A percentile compares a stretch with the other conserved stretches of the same genome.
These are phyloP conservation scores for Capsicum pubescens DNA, from an alignment of 257 asterid genomes.

Conservation along the genomic window DNA sequence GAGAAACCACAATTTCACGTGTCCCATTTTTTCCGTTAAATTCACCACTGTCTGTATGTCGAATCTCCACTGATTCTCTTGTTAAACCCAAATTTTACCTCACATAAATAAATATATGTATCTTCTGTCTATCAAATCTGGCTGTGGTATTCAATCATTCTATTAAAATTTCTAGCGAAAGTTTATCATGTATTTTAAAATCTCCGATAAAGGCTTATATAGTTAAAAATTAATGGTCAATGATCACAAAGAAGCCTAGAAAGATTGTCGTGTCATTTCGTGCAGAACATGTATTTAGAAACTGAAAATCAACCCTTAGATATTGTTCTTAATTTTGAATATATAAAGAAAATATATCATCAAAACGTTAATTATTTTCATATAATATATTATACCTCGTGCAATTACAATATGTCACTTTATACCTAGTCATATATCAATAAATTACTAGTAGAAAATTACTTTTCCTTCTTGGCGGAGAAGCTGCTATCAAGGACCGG, in stretches of 20 bases:
- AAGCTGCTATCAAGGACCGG: no score
- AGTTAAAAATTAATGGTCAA: not conserved
- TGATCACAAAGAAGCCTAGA: not conserved
- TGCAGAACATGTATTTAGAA: not conserved
- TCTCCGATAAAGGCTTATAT: no score
- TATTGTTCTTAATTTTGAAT: not conserved
- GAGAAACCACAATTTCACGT: no score
- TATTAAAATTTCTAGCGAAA: not conserved
- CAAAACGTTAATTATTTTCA: not conserved
- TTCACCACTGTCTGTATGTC: no score
- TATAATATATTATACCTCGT: not conserved
- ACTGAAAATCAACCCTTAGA: not conserved
- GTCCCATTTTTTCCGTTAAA: no score
- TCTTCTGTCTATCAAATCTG: not conserved
- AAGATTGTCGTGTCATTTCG: not conserved
- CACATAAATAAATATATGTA: no score
- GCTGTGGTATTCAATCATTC: not conserved
- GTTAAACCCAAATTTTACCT: no score
- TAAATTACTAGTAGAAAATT: not conserved
- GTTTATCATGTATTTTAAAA: not conserved
- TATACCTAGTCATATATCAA: not conserved
- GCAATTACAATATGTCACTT: not conserved
- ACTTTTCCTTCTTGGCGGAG: not conserved
- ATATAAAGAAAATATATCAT: not conserved
- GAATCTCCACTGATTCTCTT: no score